Evolutionary conservation across 768 basidiomycete genomes (phyloP).

Genomic region (Hortiboletus flavorubellus): DNA sequence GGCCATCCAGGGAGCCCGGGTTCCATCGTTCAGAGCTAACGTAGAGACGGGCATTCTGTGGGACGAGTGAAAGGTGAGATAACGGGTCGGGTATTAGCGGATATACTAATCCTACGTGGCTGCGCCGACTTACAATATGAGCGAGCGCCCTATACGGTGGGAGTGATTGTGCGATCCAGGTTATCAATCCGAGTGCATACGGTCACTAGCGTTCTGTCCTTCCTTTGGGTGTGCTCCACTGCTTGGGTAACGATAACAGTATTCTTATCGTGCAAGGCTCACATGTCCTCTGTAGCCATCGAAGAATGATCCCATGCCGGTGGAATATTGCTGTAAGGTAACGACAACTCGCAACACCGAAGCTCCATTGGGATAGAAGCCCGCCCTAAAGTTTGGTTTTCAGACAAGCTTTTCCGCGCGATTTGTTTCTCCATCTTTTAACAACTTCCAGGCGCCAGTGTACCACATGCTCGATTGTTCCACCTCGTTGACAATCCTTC

Average conservation of each 20-base stretch:
- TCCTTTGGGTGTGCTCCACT: neutral
- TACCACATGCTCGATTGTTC: conserved; percentile 57
- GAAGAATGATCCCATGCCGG: neutral
- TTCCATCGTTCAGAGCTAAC: conserved; percentile 54
- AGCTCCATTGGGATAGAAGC: conserved; percentile 11
- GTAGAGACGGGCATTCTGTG: conserved; percentile 27
- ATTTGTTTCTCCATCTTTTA: conserved; percentile 51
- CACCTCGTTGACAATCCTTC: conserved; percentile 41
- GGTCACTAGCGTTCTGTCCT: neutral
- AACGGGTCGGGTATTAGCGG: neutral
- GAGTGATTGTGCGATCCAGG: neutral
- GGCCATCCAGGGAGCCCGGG: conserved; percentile 50
- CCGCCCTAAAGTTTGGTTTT: conserved; percentile 44
- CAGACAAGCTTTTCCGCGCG: neutral
- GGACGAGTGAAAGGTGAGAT: conserved; percentile 5
- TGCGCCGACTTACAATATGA: conserved; percentile 7
- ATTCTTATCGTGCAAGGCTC: neutral
- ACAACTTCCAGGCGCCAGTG: conserved; percentile 53
- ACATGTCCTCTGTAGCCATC: neutral
- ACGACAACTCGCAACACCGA: neutral
- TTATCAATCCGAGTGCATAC: neutral
- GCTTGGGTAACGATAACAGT: neutral
- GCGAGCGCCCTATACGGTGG: neutral
- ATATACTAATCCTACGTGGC: neutral
- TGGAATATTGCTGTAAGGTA: too few species aligned